Percentiles rank a stretch among this genome's conserved stretches.
Evolutionary conservation across 2,329 filamentous ascomycete species (phyloP).

Genomic region (Rugonectria rugulosa): DNA sequence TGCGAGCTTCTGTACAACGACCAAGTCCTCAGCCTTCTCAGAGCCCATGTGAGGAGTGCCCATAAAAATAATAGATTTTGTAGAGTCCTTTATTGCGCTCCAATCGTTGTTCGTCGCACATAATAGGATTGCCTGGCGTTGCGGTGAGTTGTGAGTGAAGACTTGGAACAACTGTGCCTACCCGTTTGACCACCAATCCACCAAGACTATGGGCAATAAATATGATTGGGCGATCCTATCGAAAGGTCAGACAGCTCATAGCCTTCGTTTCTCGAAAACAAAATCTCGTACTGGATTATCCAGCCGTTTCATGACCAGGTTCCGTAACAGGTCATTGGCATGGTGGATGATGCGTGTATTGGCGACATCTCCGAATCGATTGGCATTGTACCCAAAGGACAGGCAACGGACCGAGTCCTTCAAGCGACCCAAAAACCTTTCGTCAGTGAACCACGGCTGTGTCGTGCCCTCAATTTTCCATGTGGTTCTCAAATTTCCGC

Average conservation of each 20-base stretch:
- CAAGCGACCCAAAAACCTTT: constrained; percentile 24
- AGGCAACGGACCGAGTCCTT: constrained; percentile 23
- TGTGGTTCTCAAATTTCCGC: constrained; percentile 26
- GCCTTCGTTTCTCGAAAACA: too few relatives aligned
- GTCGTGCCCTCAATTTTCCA: constrained; percentile 26
- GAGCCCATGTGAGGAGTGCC: constrained; percentile 34
- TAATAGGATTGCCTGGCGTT: constrained; percentile 24
- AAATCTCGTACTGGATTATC: constrained; percentile 29
- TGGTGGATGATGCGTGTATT: constrained; percentile 34
- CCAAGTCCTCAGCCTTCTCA: constrained; percentile 28
- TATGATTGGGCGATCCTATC: constrained; percentile 26
- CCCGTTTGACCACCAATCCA: constrained; percentile 29
- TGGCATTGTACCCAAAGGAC: constrained; percentile 33
- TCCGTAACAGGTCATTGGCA: constrained; percentile 29
- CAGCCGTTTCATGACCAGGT: constrained; percentile 30
- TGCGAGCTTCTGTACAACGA: constrained; percentile 29
- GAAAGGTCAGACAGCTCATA: background rate
- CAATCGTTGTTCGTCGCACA: constrained; percentile 31
- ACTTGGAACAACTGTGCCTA: too few relatives aligned
- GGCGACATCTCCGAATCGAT: constrained; percentile 31
- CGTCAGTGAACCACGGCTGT: constrained; percentile 27
- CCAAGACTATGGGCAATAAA: constrained; percentile 32
- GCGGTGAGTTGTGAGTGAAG: background rate
- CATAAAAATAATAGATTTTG: constrained; percentile 32
- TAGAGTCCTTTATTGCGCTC: constrained; percentile 26